These are phyloP conservation scores for Neobulgaria alba DNA, from an alignment of 2,329 filamentous ascomycete species.

Conservation along the genomic window DNA sequence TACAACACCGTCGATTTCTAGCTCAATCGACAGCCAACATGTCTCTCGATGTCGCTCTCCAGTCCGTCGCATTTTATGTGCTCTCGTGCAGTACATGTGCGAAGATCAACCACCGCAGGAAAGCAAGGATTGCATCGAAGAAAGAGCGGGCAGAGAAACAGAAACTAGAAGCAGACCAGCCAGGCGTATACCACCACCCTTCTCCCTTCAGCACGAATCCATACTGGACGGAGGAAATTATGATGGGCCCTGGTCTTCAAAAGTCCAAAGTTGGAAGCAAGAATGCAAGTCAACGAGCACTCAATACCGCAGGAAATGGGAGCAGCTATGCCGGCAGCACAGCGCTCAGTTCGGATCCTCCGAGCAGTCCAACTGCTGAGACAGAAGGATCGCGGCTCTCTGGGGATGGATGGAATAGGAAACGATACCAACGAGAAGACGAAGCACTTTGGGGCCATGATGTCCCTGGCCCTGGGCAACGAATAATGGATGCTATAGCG, in stretches of 20 bases:
- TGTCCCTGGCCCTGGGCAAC: constrained; percentile 38
- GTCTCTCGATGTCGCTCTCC: constrained; percentile 52
- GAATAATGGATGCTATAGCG: constrained; percentile 36
- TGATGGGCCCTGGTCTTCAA: constrained; percentile 66
- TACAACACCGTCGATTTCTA: too few relatives aligned
- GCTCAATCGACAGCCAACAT: constrained; percentile 26
- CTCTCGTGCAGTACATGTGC: constrained; percentile 72
- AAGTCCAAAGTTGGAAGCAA: constrained; percentile 46
- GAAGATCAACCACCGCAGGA: constrained; percentile 59
- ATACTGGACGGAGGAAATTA: constrained; percentile 83
- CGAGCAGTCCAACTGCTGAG: constrained; percentile 37
- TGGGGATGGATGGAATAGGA: constrained; percentile 62
- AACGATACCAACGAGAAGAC: constrained; percentile 77
- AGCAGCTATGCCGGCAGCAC: constrained; percentile 38
- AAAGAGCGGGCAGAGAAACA: constrained; percentile 58
- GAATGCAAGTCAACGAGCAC: constrained; percentile 49
- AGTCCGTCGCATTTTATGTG: constrained; percentile 72
- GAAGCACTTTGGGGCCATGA: constrained; percentile 76
- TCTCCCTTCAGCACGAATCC: constrained; percentile 79
- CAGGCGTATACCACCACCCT: constrained; percentile 68
- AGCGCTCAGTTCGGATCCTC: constrained; percentile 28
- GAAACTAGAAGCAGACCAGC: constrained; percentile 58
- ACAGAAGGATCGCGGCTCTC: constrained; percentile 36
- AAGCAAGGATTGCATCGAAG: constrained; percentile 61
- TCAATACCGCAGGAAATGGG: constrained; percentile 49